Base-by-base conservation (phyloP, 768 basidiomycete species). In the Leccinum variicolor region DNA sequence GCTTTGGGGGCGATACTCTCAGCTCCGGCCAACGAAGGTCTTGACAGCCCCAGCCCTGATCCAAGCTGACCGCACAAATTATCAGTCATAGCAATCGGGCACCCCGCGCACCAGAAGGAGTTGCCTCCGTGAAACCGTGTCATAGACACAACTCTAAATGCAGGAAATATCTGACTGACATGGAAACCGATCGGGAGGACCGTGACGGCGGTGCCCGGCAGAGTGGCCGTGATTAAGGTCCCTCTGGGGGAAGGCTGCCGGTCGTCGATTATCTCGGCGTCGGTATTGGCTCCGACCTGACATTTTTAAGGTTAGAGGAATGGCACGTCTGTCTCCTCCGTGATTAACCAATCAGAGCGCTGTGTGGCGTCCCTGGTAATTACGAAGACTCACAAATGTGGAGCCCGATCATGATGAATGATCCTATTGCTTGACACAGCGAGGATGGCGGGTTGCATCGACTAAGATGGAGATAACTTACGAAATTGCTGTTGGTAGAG, bases 171-270 rank as follows among this genome's bases (percentile, higher is more conserved):
- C 5, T 43, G 41, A 47, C 61, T 53, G 53, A 50, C 65, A 55
- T 60, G 62, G 62, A 57, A 60, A 64, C 64, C 55, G 45, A 59
- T 63, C 61, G 57, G 64, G 54, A 55, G 10, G 31, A 41, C 58
- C 62, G 65, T 60, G 15, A 64, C 66, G 67, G 66, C 53, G 68
- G 68, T 25, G 53, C 68, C 67, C 66, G 63, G 67, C 54, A 61
- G 57, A 54, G 43, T 19, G 53, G 53, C 57, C 55, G 57, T 64
- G 56, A 62, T 58, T 66, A 41, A 59, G 53, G 50, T 57, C 29
- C 26, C 51, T 57, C 55, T 49, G 58, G 43, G 41, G 50, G 48
- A 54, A 41, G 54, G 52, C 41, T 53, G 53, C 67, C 62, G 60
- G 52, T 54, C 50, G 55, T 58, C 45, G 52, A 66, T 61, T 67